These are phyloP conservation scores for Cercospora nicotianae DNA, from an alignment of 2,329 filamentous ascomycete genomes.

Conservation along the genomic window DNA sequence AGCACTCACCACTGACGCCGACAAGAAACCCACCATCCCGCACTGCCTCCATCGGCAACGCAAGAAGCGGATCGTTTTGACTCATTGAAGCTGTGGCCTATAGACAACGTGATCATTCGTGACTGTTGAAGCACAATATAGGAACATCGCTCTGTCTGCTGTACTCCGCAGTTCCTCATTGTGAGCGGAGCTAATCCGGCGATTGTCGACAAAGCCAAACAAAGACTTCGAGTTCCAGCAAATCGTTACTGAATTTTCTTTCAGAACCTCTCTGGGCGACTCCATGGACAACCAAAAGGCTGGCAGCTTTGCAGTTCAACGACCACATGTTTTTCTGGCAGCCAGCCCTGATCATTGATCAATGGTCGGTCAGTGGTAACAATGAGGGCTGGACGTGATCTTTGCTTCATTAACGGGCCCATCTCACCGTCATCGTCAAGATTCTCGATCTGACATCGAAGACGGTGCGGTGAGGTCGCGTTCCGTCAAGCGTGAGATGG, in stretches of 20 bases:
- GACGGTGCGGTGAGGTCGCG: neutral
- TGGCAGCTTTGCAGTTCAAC: neutral
- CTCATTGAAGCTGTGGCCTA: neutral
- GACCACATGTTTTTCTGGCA: neutral
- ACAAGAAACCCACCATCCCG: neutral
- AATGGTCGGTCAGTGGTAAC: neutral
- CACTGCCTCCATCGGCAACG: neutral
- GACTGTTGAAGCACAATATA: neutral
- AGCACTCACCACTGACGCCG: neutral
- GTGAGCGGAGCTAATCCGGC: neutral
- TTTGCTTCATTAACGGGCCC: neutral
- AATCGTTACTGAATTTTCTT: neutral
- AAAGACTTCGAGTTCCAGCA: neutral
- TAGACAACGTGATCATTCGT: neutral
- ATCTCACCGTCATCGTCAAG: neutral
- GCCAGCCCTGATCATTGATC: neutral
- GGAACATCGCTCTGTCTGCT: neutral
- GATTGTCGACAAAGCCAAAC: neutral
- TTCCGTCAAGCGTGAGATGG: conserved; percentile 2
- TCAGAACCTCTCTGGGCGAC: neutral
- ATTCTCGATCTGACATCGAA: neutral
- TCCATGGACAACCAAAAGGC: neutral
- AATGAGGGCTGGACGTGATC: neutral
- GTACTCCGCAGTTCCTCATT: neutral
- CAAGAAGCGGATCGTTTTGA: neutral